Conservation (phyloP, 805 yeast genomes). For the Kregervanrija delftensis region DNA sequence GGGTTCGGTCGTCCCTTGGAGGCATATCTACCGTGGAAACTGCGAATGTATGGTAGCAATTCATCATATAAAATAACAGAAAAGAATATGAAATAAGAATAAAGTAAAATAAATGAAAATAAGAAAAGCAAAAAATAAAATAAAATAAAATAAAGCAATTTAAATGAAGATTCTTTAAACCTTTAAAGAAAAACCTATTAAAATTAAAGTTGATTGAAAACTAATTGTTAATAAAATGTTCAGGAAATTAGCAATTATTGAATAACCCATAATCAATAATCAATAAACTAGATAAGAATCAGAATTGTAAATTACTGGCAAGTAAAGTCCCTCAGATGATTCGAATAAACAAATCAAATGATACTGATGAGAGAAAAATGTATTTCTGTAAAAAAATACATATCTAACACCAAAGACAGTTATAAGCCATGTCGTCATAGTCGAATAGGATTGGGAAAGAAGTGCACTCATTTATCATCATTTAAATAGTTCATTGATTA, state of each 20-base stretch:
- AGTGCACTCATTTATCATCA: slow-evolving; percentile 47
- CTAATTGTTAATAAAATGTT: no score
- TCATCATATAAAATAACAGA: slow-evolving; percentile 51
- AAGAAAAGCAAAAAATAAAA: neutral
- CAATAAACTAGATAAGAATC: slow-evolving; percentile 30
- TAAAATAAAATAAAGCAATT: neutral
- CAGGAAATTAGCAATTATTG: neutral
- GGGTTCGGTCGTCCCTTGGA: slow-evolving; percentile 54
- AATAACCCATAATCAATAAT: neutral
- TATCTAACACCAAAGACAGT: slow-evolving; percentile 30
- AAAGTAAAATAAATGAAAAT: slow-evolving; percentile 5
- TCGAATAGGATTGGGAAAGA: slow-evolving; percentile 92
- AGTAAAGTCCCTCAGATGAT: slow-evolving; percentile 53
- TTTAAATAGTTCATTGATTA: slow-evolving; percentile 7
- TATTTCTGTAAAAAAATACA: slow-evolving; percentile 22
- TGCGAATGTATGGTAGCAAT: slow-evolving; percentile 80
- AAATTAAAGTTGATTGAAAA: no score
- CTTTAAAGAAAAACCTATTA: slow-evolving; percentile 6
- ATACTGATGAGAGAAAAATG: slow-evolving; percentile 27
- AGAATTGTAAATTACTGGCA: slow-evolving; percentile 76
- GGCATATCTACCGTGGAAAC: slow-evolving; percentile 92
- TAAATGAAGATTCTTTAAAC: neutral
- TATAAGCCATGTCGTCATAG: slow-evolving; percentile 85
- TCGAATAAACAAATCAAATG: slow-evolving; percentile 24
- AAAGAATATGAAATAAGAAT: neutral